Conservation (phyloP, 305 asterid species). For the Solanum hybrid region DNA sequence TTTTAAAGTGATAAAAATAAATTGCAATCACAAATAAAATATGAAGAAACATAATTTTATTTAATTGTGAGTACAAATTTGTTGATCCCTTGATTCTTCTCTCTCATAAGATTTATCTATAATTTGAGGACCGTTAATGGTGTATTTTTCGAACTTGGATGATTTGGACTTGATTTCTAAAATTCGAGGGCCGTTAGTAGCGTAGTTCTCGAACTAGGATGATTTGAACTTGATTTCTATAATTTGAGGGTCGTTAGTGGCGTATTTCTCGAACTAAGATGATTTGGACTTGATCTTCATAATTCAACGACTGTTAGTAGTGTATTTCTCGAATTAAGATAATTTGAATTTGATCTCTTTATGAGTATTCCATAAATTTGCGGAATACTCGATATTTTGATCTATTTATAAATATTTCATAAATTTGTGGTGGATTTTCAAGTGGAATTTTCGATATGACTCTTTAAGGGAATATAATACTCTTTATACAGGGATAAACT, state of each 20-base stretch:
- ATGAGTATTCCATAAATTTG: neutral
- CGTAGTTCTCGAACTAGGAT: too few species aligned
- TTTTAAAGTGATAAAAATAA: neutral
- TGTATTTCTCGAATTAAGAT: too few species aligned
- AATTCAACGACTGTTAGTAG: neutral
- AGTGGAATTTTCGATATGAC: too few species aligned
- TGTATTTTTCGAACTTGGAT: neutral
- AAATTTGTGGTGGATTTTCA: neutral
- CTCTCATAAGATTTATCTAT: neutral
- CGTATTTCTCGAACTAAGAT: neutral
- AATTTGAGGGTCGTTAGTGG: rapidly evolving
- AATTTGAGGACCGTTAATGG: rapidly evolving
- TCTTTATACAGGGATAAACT: too few species aligned
- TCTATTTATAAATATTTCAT: neutral
- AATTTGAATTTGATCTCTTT: neutral
- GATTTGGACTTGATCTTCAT: neutral
- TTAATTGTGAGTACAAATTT: neutral
- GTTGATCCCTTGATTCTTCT: neutral
- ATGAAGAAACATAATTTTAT: neutral
- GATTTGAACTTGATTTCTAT: too few species aligned
- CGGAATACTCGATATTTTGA: neutral
- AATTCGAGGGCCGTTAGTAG: too few species aligned
- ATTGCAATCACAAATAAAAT: neutral
- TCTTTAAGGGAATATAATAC: too few species aligned
- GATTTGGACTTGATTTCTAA: neutral